Percentiles rank a stretch among this genome's conserved stretches.
phyloP scores from a whole-genome alignment of 768 basidiomycete genomes.

The Clitopilus hobsonii region DNA sequence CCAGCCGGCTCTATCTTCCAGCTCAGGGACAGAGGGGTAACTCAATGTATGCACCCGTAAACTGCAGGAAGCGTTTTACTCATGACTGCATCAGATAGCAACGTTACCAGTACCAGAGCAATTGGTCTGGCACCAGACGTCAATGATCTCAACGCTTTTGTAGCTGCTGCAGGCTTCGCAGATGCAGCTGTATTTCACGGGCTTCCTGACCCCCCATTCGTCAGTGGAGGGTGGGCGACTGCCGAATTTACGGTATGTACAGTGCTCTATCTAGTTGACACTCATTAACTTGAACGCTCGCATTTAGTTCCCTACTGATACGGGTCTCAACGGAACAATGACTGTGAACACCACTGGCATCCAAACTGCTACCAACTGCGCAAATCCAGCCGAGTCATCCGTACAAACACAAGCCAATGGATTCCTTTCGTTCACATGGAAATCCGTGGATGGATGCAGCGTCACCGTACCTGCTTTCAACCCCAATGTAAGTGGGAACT shows the following conservation, averaged over 20 bases:
- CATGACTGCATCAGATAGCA: constrained; percentile 19
- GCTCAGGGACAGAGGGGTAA: constrained; percentile 22
- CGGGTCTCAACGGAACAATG: constrained; percentile 49
- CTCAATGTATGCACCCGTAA: constrained; percentile 12
- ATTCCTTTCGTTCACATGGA: constrained; percentile 35
- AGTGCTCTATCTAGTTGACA: neutral
- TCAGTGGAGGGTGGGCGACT: constrained; percentile 46
- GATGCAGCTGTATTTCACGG: constrained; percentile 39
- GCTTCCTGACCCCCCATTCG: constrained; percentile 56
- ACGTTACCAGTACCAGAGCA: constrained; percentile 34
- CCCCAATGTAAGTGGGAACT: constrained; percentile 22
- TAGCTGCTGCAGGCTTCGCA: constrained; percentile 55
- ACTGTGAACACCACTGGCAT: constrained; percentile 49
- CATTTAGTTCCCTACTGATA: constrained; percentile 35
- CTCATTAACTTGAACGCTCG: neutral
- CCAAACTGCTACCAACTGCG: constrained; percentile 43
- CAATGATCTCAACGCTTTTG: constrained; percentile 43
- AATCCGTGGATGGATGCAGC: constrained; percentile 45
- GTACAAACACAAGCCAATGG: constrained; percentile 14
- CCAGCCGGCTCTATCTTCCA: constrained; percentile 40
- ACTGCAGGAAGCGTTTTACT: neutral
- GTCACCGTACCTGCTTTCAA: constrained; percentile 31
- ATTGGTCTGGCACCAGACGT: constrained; percentile 44
- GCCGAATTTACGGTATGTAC: constrained; percentile 41
- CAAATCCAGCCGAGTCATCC: constrained; percentile 25